Evolutionary conservation across 306 rosid species (phyloP).

Genomic region (Cucurbita argyrosperma): DNA sequence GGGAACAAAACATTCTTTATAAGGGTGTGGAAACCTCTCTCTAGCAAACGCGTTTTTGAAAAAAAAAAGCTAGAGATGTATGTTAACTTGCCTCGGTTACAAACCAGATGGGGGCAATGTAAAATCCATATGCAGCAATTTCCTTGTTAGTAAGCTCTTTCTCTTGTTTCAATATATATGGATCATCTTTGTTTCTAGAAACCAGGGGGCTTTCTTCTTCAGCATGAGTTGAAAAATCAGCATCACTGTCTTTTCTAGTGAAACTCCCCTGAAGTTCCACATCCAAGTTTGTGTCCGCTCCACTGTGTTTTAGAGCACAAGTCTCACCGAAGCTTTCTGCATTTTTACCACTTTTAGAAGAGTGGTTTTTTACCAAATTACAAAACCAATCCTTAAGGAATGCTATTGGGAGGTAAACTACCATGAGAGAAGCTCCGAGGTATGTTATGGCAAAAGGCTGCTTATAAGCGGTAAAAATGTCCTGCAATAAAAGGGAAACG

Average conservation of each 20-base stretch:
- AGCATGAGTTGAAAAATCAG: constrained; percentile 30
- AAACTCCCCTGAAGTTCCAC: constrained; percentile 32
- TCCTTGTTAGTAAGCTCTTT: constrained; percentile 40
- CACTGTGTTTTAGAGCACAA: constrained; percentile 29
- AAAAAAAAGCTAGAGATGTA: constrained; percentile 2
- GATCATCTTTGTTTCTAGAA: constrained; percentile 41
- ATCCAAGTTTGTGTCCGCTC: constrained; percentile 35
- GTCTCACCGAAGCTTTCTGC: constrained; percentile 27
- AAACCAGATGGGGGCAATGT: constrained; percentile 95
- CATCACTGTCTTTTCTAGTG: constrained; percentile 53
- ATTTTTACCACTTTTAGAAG: constrained; percentile 53
- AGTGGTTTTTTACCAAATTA: constrained; percentile 33
- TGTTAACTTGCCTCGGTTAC: constrained; percentile 59
- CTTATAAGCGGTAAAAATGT: constrained; percentile 63
- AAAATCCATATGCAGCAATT: constrained; percentile 76
- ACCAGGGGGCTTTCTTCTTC: constrained; percentile 58
- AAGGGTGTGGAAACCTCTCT: too few species aligned
- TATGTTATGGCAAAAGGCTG: constrained; percentile 97
- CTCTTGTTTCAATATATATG: constrained; percentile 25
- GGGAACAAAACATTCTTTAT: too few species aligned
- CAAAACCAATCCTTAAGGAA: constrained; percentile 81
- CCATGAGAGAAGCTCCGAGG: constrained; percentile 98
- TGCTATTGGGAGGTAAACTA: constrained; percentile 91
- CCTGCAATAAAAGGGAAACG: constrained; percentile 34
- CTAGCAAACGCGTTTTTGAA: too few species aligned